Conservation (phyloP, 768 basidiomycete genomes). For the Pleurotus eryngii region DNA sequence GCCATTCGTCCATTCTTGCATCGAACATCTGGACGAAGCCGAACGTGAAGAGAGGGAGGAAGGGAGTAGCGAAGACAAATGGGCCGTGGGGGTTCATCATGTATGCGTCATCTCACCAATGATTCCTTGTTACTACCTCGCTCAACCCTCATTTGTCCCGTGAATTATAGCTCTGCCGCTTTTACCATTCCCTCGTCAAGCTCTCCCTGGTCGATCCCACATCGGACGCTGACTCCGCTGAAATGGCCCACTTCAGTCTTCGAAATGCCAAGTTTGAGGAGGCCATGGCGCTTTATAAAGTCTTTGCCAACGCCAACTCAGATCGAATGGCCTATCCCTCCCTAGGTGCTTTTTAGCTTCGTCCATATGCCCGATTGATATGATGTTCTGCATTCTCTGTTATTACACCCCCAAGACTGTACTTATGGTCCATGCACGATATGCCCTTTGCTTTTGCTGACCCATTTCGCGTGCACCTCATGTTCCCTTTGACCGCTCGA, state of each 20-base stretch:
- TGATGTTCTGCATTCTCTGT: too few relatives aligned
- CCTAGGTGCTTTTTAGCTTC: background rate
- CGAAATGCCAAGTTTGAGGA: constrained; percentile 73
- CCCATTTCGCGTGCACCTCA: too few relatives aligned
- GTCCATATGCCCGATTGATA: too few relatives aligned
- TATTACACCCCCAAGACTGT: too few relatives aligned
- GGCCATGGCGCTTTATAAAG: constrained; percentile 68
- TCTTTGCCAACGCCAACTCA: constrained; percentile 41
- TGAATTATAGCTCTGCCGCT: constrained; percentile 62
- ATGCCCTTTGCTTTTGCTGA: too few relatives aligned
- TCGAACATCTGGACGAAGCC: constrained; percentile 66
- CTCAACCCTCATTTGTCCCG: background rate
- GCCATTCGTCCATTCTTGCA: constrained; percentile 66
- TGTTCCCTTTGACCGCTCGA: too few relatives aligned
- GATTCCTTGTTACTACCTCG: constrained; percentile 4
- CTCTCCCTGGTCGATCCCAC: constrained; percentile 57
- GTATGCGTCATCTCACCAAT: constrained; percentile 33
- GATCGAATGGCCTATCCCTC: background rate
- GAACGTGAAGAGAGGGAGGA: constrained; percentile 71
- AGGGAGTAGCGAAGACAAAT: constrained; percentile 66
- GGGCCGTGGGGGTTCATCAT: constrained; percentile 68
- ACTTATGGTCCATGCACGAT: too few relatives aligned
- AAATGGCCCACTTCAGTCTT: constrained; percentile 77
- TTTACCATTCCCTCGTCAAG: constrained; percentile 70
- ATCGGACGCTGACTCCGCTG: constrained; percentile 67